A percentile compares a stretch with the other conserved stretches of the same genome.
These are phyloP conservation scores for Picochlorum sp. DNA, from an alignment of 139 green algal species.

Conservation along the genomic window DNA sequence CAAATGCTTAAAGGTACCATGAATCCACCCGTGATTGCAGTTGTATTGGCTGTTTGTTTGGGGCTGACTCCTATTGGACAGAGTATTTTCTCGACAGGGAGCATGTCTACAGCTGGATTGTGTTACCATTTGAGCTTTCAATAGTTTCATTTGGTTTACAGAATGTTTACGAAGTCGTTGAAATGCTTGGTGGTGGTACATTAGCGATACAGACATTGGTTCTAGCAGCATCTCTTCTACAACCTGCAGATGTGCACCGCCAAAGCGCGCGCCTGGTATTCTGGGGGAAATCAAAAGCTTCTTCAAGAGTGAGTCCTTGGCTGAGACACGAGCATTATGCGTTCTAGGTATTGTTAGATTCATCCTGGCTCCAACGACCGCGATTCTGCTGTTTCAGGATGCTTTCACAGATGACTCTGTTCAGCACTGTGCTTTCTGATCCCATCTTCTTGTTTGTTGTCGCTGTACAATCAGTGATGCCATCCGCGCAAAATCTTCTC, in stretches of 20 bases:
- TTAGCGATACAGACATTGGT: conserved; percentile 52
- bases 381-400: conserved; percentile 18
- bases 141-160: conserved; percentile 21
- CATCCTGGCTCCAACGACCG: conserved; percentile 35
- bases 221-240: conserved; percentile 50
- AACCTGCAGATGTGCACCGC: background rate
- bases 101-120: background rate
- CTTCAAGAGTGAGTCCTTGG: no score
- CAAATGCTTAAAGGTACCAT: conserved; percentile 9
- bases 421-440: conserved; percentile 31
- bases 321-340: conserved; percentile 27
- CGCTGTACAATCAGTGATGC: conserved; percentile 44
- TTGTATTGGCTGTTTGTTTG: conserved; percentile 38
- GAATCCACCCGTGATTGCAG: conserved; percentile 49
- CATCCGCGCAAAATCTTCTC: conserved; percentile 51
- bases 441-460: conserved; percentile 37
- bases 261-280: background rate
- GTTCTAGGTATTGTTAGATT: conserved; percentile 33
- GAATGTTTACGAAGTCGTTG: conserved; percentile 34
- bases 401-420: conserved; percentile 3
- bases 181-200: conserved; percentile 39
- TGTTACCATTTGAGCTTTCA: conserved; percentile 31
- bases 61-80: conserved; percentile 38
- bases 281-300: no score
- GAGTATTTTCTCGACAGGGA: conserved; percentile 19